These are phyloP conservation scores for Chrysanthemum lavandulifolium DNA, from an alignment of 129 eudicot species.

Conservation along the genomic window DNA sequence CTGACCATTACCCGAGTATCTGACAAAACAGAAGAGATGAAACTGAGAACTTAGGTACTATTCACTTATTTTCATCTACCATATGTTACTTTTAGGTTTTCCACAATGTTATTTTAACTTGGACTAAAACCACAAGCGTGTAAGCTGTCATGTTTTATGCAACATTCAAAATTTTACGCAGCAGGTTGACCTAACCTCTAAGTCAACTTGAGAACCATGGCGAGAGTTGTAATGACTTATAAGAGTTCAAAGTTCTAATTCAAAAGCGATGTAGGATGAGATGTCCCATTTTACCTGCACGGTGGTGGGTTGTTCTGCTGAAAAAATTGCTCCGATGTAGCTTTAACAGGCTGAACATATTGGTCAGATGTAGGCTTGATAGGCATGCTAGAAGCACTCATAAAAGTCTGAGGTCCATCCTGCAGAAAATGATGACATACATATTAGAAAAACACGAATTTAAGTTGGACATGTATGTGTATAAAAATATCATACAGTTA, in stretches of 20 bases:
- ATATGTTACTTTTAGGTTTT: too few species aligned
- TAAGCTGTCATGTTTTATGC: too few species aligned
- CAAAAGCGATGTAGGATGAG: neutral
- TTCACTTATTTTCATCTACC: too few species aligned
- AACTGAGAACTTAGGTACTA: too few species aligned
- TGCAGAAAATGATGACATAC: constrained; percentile 25
- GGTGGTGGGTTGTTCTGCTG: constrained; percentile 41
- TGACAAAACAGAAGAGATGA: neutral
- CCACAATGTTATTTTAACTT: too few species aligned
- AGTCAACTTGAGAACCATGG: neutral
- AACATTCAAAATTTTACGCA: too few species aligned
- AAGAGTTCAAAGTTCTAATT: too few species aligned
- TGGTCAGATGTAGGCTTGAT: constrained; percentile 49
- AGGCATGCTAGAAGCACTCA: constrained; percentile 78
- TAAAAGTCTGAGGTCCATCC: constrained; percentile 83
- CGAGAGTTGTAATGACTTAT: neutral
- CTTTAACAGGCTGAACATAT: constrained; percentile 47
- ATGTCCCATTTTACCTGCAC: constrained; percentile 14
- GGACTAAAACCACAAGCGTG: too few species aligned
- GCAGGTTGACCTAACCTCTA: neutral
- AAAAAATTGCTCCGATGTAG: constrained; percentile 37
- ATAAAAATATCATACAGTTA: neutral
- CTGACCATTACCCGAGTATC: constrained; percentile 28
- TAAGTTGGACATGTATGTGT: neutral
- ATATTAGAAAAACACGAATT: constrained; percentile 7